phyloP scores from a whole-genome alignment of 306 rosid species.

The Cucurbita pepo region DNA sequence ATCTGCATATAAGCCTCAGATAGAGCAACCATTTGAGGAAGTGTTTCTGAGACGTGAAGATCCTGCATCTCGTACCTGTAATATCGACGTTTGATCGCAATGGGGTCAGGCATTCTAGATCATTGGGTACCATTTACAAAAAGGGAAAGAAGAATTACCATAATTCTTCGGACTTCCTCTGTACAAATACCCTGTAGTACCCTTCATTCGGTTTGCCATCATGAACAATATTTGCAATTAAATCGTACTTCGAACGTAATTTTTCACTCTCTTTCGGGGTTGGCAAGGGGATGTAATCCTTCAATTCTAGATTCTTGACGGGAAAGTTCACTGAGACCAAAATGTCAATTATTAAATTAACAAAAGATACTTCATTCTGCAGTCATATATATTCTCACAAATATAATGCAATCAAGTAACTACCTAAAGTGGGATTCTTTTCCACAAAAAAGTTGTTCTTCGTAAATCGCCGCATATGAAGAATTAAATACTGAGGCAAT shows the following conservation, averaged over 20 bases:
- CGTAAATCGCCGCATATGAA: conserved; percentile 88
- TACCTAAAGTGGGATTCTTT: conserved; percentile 90
- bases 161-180: conserved; percentile 77
- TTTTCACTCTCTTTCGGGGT: conserved; percentile 57
- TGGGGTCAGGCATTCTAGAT: neutral
- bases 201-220: conserved; percentile 95
- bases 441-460: conserved; percentile 96
- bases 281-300: conserved; percentile 89
- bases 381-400: neutral
- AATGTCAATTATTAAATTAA: conserved; percentile 4
- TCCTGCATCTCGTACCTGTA: conserved; percentile 95
- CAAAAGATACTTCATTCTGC: neutral
- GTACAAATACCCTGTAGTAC: conserved; percentile 73
- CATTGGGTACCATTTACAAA: neutral
- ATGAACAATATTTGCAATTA: conserved; percentile 82
- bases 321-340: conserved; percentile 73
- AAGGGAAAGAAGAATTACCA: conserved; percentile 33
- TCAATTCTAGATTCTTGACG: conserved; percentile 87
- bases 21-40: conserved; percentile 91
- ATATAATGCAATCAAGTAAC: neutral
- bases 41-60: conserved; percentile 83
- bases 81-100: neutral
- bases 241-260: conserved; percentile 66
- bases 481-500: conserved; percentile 67
- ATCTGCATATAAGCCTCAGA: conserved; percentile 94